Conservation (phyloP, 2,329 filamentous ascomycete species). For the Verticillium nonalfalfae region DNA sequence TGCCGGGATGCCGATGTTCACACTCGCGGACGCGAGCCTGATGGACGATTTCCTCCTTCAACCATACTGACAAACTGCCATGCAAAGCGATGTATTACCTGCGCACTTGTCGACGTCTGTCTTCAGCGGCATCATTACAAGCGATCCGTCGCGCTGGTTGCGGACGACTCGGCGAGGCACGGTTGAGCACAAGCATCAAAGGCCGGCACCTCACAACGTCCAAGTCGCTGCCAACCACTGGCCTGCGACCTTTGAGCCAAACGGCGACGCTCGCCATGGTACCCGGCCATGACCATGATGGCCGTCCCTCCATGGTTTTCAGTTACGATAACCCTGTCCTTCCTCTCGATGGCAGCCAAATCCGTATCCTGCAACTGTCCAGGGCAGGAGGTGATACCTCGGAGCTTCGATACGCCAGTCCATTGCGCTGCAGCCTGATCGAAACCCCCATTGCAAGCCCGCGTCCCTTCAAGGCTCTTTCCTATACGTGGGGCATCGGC, state of each 20-base stretch:
- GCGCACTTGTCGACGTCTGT: background rate
- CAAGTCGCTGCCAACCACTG: background rate
- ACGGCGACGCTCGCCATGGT: background rate
- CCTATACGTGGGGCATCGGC: slow-evolving; percentile 17
- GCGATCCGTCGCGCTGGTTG: background rate
- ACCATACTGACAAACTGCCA: too few relatives aligned
- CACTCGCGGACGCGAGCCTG: background rate
- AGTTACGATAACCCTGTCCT: background rate
- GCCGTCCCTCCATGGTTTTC: background rate
- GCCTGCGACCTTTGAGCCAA: background rate
- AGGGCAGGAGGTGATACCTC: background rate
- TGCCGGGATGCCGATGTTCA: background rate
- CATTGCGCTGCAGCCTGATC: slow-evolving; percentile 4
- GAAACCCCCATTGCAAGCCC: slow-evolving; percentile 3
- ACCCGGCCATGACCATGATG: background rate
- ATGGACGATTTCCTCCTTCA: background rate
- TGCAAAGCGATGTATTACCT: background rate
- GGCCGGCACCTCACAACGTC: background rate
- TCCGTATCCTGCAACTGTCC: slow-evolving; percentile 8
- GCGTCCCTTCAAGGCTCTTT: slow-evolving; percentile 15
- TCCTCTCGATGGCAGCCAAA: slow-evolving; percentile 6
- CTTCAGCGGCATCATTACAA: background rate
- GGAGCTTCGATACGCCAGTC: slow-evolving; percentile 1
- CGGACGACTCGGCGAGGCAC: background rate
- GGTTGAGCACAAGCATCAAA: background rate